A percentile compares a stretch with the other conserved stretches of the same genome.
phyloP scores from a whole-genome alignment of 2,329 filamentous ascomycete genomes.

The Ascochyta clinopodiicola region DNA sequence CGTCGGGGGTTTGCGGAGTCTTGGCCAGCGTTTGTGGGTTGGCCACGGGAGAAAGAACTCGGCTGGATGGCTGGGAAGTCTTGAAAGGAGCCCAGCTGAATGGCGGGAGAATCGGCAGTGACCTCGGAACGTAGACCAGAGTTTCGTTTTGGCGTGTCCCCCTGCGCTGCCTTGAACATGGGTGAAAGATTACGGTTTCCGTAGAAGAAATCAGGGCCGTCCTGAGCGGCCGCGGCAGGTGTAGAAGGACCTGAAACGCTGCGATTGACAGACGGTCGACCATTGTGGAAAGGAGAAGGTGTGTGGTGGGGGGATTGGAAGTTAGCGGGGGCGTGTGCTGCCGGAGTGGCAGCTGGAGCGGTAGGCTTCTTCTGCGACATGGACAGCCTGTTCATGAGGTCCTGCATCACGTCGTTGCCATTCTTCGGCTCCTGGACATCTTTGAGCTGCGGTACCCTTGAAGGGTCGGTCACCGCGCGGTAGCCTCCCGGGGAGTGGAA shows the following conservation, averaged over 20 bases:
- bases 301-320: conserved; percentile 39
- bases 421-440: conserved; percentile 48
- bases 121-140: conserved; percentile 55
- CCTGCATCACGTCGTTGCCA: conserved; percentile 54
- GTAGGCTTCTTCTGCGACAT: conserved; percentile 39
- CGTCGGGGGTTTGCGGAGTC: conserved; percentile 27
- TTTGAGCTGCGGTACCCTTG: conserved; percentile 34
- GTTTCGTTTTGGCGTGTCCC: conserved; percentile 51
- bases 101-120: conserved; percentile 40
- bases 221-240: conserved; percentile 36
- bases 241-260: conserved; percentile 45
- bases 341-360: conserved; percentile 27
- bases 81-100: conserved; percentile 30
- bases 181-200: conserved; percentile 58
- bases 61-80: conserved; percentile 35
- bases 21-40: conserved; percentile 23
- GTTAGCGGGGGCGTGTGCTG: conserved; percentile 31
- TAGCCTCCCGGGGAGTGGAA: conserved; percentile 30
- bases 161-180: conserved; percentile 56
- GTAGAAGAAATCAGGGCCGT: conserved; percentile 41
- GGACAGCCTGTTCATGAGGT: conserved; percentile 50
- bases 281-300: conserved; percentile 51
- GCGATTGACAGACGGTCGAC: conserved; percentile 35
- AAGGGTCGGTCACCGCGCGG: conserved; percentile 43
- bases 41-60: conserved; percentile 25